phyloP scores from a whole-genome alignment of 805 yeast species.

The Ogataea kodamae region DNA sequence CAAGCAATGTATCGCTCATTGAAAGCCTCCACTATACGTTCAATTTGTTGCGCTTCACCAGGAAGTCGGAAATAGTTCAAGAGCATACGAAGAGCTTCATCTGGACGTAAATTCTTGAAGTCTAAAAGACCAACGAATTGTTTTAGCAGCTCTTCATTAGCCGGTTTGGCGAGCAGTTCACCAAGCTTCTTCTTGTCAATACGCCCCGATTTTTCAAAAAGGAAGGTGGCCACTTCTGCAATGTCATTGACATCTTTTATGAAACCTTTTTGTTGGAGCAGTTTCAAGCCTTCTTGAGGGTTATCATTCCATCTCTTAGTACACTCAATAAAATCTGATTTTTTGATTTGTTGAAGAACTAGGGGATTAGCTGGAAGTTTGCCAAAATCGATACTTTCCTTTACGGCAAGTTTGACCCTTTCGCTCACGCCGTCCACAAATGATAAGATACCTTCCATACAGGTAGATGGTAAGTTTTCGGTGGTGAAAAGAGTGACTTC shows the following conservation, averaged over 20 bases:
- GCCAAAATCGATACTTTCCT: constrained; percentile 23
- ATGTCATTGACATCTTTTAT: constrained; percentile 47
- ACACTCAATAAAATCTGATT: constrained; percentile 74
- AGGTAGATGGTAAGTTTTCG: constrained; percentile 86
- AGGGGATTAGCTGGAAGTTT: constrained; percentile 28
- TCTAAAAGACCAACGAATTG: constrained; percentile 70
- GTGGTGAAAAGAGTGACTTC: constrained; percentile 79
- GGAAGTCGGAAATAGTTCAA: constrained; percentile 86
- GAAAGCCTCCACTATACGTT: constrained; percentile 82
- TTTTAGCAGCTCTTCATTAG: constrained; percentile 54
- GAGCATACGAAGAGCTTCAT: constrained; percentile 83
- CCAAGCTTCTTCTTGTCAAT: constrained; percentile 87
- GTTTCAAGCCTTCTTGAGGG: constrained; percentile 70
- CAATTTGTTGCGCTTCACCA: constrained; percentile 97
- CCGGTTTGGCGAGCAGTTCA: constrained; percentile 76
- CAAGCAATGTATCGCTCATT: constrained; percentile 74
- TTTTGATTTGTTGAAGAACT: constrained; percentile 46
- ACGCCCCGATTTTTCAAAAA: constrained; percentile 74
- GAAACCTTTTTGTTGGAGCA: constrained; percentile 63
- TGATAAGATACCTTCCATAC: constrained; percentile 81
- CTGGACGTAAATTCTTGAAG: constrained; percentile 76
- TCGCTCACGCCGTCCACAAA: constrained; percentile 62
- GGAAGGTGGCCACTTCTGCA: constrained; percentile 67
- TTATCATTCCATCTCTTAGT: constrained; percentile 73
- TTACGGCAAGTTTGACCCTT: constrained; percentile 38